Conservation (phyloP, 495 filamentous ascomycete genomes). For the Jackrogersella multiformis region DNA sequence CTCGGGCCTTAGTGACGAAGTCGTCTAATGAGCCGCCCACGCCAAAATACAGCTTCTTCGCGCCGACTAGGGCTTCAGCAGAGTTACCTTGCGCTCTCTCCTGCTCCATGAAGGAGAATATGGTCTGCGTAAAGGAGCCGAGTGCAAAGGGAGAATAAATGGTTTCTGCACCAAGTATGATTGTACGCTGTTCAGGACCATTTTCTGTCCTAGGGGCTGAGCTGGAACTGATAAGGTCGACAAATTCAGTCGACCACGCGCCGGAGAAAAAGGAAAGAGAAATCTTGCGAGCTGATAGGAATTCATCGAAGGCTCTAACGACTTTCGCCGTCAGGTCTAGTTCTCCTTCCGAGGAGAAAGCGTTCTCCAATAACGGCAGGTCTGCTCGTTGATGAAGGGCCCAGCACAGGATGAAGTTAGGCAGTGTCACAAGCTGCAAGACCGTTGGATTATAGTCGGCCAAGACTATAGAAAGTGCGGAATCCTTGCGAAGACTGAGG, state of each 20-base stretch:
- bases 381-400: constrained; percentile 55
- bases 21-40: constrained; percentile 94
- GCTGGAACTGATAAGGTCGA: constrained; percentile 60
- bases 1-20: constrained; percentile 72
- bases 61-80: constrained; percentile 79
- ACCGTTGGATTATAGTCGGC: constrained; percentile 92
- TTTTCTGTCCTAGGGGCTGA: constrained; percentile 14
- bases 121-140: constrained; percentile 73
- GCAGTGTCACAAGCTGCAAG: constrained; percentile 84
- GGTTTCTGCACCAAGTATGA: constrained; percentile 89
- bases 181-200: constrained; percentile 38
- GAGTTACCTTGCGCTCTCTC: constrained; percentile 53
- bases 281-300: constrained; percentile 66
- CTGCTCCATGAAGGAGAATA: constrained; percentile 69
- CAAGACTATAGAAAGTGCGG: constrained; percentile 69
- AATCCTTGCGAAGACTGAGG: constrained; percentile 53
- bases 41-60: constrained; percentile 95
- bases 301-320: constrained; percentile 65
- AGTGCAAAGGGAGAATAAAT: constrained; percentile 89
- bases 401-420: constrained; percentile 88
- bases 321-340: constrained; percentile 76
- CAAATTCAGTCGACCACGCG: constrained; percentile 78
- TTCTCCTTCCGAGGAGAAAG: constrained; percentile 67
- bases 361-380: constrained; percentile 47
- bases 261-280: constrained; percentile 81